These are phyloP conservation scores for Aschersonia sp. DNA, from an alignment of 2,329 filamentous ascomycete species.

Conservation along the genomic window DNA sequence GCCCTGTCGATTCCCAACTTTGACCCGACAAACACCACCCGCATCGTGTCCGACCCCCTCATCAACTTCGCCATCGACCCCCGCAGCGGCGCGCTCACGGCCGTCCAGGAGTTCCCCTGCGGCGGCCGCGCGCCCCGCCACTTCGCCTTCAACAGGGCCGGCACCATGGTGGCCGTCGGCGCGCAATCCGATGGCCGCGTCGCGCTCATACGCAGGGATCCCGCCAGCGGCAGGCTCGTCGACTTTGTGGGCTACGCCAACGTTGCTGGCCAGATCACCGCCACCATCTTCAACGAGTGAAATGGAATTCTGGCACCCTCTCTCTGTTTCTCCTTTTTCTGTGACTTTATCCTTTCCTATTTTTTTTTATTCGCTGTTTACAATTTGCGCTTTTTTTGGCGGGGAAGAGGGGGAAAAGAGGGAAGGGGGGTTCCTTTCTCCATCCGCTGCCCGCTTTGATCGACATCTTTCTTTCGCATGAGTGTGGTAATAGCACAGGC, in stretches of 20 bases:
- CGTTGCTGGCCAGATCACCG: slow-evolving; percentile 29
- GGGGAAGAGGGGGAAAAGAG: too few relatives aligned
- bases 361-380: too few relatives aligned
- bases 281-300: slow-evolving; percentile 31
- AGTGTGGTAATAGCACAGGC: too few relatives aligned
- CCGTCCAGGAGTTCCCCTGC: slow-evolving; percentile 43
- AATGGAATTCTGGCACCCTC: neutral
- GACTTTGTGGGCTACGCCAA: slow-evolving; percentile 26
- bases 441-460: too few relatives aligned
- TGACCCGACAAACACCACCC: slow-evolving; percentile 24
- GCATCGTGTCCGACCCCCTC: slow-evolving; percentile 46
- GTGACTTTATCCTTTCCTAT: neutral
- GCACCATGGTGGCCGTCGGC: slow-evolving; percentile 49
- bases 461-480: too few relatives aligned
- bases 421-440: too few relatives aligned
- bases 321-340: neutral
- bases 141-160: slow-evolving; percentile 50
- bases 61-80: slow-evolving; percentile 44
- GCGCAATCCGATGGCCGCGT: slow-evolving; percentile 47
- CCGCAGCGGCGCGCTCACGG: slow-evolving; percentile 36
- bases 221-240: slow-evolving; percentile 40
- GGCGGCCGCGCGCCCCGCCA: slow-evolving; percentile 54
- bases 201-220: slow-evolving; percentile 45
- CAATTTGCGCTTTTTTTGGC: too few relatives aligned
- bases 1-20: slow-evolving; percentile 32